Base-by-base conservation (phyloP, 768 basidiomycete species). In the Termitomyces sp. region DNA sequence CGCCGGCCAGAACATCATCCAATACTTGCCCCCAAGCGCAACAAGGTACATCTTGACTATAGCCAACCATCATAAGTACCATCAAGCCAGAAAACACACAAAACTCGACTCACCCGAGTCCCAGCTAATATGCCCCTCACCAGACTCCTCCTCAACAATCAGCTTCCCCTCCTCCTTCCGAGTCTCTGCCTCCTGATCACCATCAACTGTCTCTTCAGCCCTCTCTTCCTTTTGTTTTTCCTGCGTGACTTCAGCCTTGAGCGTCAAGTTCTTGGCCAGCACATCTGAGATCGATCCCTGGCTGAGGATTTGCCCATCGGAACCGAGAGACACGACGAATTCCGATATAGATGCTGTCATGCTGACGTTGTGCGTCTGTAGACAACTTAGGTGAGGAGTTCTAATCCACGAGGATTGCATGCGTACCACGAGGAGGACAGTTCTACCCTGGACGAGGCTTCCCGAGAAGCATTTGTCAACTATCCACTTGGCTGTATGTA, bases 401-500 rank as follows among this genome's bases (percentile, higher is more conserved):
- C n/a, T n/a, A n/a, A n/a, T n/a, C n/a, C 1, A 37, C 18, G 31
- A 9, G 16, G 18, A 46, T n/a, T 26, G 27, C 6, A 32, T 47
- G n/a, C 78, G 53, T 58, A 84, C 83, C 46, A 96, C 94, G 20
- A 98, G 78, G 39, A 97, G 76, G 46, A 95, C 72, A 0, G 94
- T 96, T 46, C 94, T 78, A 13, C 83, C 85, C 22, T 74, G 69
- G 68, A 93, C 78, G 43, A 97, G 74, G 37, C n/a, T 88, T 84
- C 7, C 94, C 94, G 79, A 77, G n/a, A 98, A 74, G 61, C 92
- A 94, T 57, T 91, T 76, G 18, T 83, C 76, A 65, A 87, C 89
- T 43, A 98, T 80, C 71, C 90, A 88, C 60, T 86, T 83, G 0
- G 93, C 88, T 1, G 91, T 94, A 60, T 87, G 85, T 0, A 85